Base-by-base conservation (phyloP, 441 rosid genomes). In the Gossypium gossypioides region DNA sequence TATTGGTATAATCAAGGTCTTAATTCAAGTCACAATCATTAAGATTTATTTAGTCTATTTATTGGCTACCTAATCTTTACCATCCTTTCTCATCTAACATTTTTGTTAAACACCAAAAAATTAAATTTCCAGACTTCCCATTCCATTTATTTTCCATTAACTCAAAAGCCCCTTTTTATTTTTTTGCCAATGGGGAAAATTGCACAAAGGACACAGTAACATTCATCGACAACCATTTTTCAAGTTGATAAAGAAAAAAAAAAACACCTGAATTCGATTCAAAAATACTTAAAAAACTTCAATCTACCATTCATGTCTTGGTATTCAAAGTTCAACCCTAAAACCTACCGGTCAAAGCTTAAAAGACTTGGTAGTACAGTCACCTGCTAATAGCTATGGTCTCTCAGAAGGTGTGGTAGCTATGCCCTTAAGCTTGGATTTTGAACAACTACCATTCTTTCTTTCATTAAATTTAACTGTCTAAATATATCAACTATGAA, bases 371-470 rank as follows among this genome's bases (percentile, higher is more conserved):
- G 42, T 16, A 59, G 40, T n/a, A 7, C 40, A 27, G 64, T 27
- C 19, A 27, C 21, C 64, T 59, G 63, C 4, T 58, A 56, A 34
- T 19, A 19, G 60, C 61, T 57, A 57, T 13, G 15, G 18, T 25
- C 18, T 59, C 55, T 50, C 55, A 15, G 21, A 18, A 25, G 63
- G 64, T 59, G 64, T 27, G 40, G 40, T 59, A 27, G 64, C 15
- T 59, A 37, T 15, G 55, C 21, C 6, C 19, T 27, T 4, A 29
- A 29, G 19, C 19, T 16, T 54, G 37, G 64, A 18, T 13, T 13
- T 59, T 59, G 40, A 59, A n/a, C 64, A 59, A 25, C 64, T 59
- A 59, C 64, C 64, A 59, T 25, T 27, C 64, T 59, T 59, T 24
- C 15, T 27, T 18, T 59, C 64, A 6, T 59, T 27, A 25, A 27